Base-by-base conservation (phyloP, 2,329 filamentous ascomycete species). In the Sporothrix euskadiensis region DNA sequence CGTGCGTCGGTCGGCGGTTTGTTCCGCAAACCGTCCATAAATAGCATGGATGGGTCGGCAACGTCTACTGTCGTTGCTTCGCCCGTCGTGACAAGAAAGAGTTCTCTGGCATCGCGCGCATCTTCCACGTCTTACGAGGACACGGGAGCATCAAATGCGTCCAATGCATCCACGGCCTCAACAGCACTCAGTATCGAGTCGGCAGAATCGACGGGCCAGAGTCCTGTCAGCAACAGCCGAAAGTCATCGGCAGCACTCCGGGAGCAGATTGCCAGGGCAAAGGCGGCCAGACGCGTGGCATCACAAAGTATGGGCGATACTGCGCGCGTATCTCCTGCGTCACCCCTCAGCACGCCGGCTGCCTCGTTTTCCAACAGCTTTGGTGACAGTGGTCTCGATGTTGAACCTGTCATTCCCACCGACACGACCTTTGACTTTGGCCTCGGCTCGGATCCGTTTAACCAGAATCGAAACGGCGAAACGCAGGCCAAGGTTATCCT, bases 191-290 rank as follows among this genome's bases (percentile, higher is more conserved):
- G 82, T 2, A 76, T 77, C 16, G 81, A 83, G 52, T 82, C 81
- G 8, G 74, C 77, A 0, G 83, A 83, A 10, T 71, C 78, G 3
- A 71, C 80, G 0, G 76, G 30, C 3, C 41, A 26, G 0, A 70
- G 65, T 5, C 49, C 71, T 7, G 52, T 63, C 26, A 75, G 77
- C 49, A 78, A 81, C 0, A 80, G 77, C 71, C 81, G 83, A 54
- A 96, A 92, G 78, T 94, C 94, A 0, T 98, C 95, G 0, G 85
- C 88, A 19, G 91, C 94, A 0, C 83, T 99, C 16, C 89, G 96
- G 47, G 94, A 98, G 70, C 94, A 96, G 71, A 98, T 98, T 75
- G 94, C 94, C 52, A 95, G 94, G 78, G 95, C 96, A 0, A 97
- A 95, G 79, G 94, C 94, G 2, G 92, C 94, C 2, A 91, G 89